A percentile compares a stretch with the other conserved stretches of the same genome.
Conservation (phyloP, 2,329 filamentous ascomycete species). For the Samsoniella hepiali region DNA sequence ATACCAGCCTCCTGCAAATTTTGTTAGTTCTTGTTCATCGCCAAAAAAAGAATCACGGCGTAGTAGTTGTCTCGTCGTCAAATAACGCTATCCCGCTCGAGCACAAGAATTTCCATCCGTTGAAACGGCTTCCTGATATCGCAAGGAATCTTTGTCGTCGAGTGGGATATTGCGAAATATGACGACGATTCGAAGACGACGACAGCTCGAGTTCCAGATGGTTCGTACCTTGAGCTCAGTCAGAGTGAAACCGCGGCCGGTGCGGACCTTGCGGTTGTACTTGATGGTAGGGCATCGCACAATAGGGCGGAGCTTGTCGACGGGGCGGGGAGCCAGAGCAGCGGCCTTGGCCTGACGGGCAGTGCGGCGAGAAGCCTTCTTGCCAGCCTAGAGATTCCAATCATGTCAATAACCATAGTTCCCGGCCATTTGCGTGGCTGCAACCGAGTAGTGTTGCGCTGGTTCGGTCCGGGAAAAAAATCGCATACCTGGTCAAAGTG, state of each 20-base stretch:
- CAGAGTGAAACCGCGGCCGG: constrained; percentile 96
- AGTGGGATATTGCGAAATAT: background rate
- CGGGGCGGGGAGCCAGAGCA: constrained; percentile 89
- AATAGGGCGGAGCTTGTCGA: constrained; percentile 94
- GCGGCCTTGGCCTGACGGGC: constrained; percentile 94
- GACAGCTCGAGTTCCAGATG: background rate
- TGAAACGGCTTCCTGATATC: background rate
- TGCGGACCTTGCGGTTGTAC: constrained; percentile 97
- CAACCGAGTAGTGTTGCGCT: background rate
- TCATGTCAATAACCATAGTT: constrained; percentile 34
- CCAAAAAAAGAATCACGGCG: background rate
- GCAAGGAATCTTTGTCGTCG: background rate
- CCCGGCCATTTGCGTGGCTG: constrained; percentile 20
- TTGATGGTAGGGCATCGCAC: constrained; percentile 97
- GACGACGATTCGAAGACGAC: background rate
- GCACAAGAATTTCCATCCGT: background rate
- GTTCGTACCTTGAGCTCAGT: constrained; percentile 90
- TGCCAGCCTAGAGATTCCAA: constrained; percentile 68
- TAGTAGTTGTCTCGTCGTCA: background rate
- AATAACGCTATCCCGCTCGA: background rate
- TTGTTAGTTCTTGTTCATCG: constrained; percentile 32
- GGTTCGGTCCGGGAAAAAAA: constrained; percentile 12
- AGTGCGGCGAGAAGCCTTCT: constrained; percentile 89
- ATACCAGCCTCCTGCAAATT: constrained; percentile 85
- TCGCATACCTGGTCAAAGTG: constrained; percentile 97